Evolutionary conservation across 192 early-diverging fungal species (phyloP).

Genomic region (Fimicolochytrium jonesii): DNA sequence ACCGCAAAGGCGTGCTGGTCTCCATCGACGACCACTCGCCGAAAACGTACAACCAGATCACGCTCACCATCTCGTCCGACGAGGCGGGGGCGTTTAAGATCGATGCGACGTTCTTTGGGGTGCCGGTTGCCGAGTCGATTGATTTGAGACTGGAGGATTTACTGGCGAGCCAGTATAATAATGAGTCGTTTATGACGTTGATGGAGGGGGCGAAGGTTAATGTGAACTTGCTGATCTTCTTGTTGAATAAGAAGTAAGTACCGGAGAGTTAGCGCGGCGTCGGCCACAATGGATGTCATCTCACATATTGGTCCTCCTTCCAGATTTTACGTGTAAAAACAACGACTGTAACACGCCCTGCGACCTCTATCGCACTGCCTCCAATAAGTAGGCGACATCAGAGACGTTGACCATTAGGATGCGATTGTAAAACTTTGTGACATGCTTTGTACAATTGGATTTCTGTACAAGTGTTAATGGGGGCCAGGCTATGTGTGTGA

Average conservation of each 20-base stretch:
- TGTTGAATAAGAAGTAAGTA: conserved; percentile 95
- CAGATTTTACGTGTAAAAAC: not conserved
- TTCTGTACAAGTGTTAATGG: too few species aligned
- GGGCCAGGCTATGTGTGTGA: too few species aligned
- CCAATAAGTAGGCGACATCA: too few species aligned
- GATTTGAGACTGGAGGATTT: conserved; percentile 90
- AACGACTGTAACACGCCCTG: too few species aligned
- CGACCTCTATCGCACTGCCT: too few species aligned
- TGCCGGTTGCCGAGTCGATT: conserved; percentile 54
- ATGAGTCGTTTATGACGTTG: conserved; percentile 82
- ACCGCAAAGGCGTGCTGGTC: conserved; percentile 89
- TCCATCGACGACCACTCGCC: conserved; percentile 76
- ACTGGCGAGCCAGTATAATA: conserved; percentile 91
- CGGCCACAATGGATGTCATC: not conserved
- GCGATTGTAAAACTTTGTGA: too few species aligned
- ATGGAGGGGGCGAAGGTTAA: conserved; percentile 95
- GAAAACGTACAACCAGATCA: conserved; percentile 84
- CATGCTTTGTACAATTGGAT: too few species aligned
- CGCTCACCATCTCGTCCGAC: conserved; percentile 88
- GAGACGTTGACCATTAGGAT: too few species aligned
- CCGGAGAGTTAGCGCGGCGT: not conserved
- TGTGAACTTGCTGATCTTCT: conserved; percentile 89
- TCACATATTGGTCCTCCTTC: not conserved
- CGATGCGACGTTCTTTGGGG: conserved; percentile 74
- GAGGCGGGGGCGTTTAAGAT: conserved; percentile 85